Conservation (phyloP, 1,284 basidiomycete species). For the Boletellus deceptivus region DNA sequence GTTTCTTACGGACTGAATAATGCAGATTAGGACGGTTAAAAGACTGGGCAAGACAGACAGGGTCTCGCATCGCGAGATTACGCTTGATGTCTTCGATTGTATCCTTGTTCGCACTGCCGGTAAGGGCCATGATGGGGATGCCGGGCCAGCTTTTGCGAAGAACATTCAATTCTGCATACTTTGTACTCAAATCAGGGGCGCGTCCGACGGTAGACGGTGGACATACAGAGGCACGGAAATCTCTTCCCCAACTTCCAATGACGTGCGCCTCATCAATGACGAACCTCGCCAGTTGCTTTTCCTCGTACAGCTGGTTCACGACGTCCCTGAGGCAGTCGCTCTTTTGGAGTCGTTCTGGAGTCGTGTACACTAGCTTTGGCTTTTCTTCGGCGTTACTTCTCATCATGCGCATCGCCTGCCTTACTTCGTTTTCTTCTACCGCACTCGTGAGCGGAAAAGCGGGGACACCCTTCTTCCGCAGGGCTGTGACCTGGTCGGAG, state of each 20-base stretch:
- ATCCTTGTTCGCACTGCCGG: conserved; percentile 85
- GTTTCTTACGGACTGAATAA: conserved; percentile 72
- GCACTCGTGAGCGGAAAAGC: conserved; percentile 57
- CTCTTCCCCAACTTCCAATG: conserved; percentile 83
- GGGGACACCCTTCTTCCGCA: conserved; percentile 67
- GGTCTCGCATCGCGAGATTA: conserved; percentile 63
- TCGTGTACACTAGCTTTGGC: conserved; percentile 82
- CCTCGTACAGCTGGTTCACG: conserved; percentile 55
- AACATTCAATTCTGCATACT: conserved; percentile 69
- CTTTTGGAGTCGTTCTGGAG: conserved; percentile 84
- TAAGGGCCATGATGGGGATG: conserved; percentile 94
- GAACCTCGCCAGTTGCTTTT: conserved; percentile 76
- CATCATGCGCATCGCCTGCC: conserved; percentile 41
- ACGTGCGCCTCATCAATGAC: conserved; percentile 98
- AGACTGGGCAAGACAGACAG: conserved; percentile 71
- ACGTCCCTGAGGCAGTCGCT: conserved; percentile 58
- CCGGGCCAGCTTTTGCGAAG: conserved; percentile 73
- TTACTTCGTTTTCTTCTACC: conserved; percentile 51
- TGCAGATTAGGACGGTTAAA: conserved; percentile 92
- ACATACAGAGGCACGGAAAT: conserved; percentile 75
- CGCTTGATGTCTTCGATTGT: conserved; percentile 79
- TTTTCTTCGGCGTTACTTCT: conserved; percentile 40
- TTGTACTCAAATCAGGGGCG: conserved; percentile 11
- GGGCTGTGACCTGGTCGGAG: conserved; percentile 80
- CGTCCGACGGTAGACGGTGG: background rate